These are phyloP conservation scores for Dendrobium nobile DNA, from an alignment of 106 monocot species.

Conservation along the genomic window DNA sequence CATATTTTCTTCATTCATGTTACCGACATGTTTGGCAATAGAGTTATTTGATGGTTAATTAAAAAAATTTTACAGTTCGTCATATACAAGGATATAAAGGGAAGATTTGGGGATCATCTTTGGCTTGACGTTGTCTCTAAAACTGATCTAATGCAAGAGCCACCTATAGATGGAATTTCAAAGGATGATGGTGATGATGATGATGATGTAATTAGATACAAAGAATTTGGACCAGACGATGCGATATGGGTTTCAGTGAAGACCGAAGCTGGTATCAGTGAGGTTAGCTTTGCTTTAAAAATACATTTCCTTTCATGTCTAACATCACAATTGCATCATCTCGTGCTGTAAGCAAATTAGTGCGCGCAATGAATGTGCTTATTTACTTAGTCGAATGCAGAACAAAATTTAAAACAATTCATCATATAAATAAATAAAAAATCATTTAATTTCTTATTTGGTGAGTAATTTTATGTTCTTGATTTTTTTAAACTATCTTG, in stretches of 20 bases:
- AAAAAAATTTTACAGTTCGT: constrained; percentile 42
- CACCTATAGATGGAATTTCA: background rate
- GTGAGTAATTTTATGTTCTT: too few relatives aligned
- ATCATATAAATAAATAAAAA: too few relatives aligned
- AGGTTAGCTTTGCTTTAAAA: constrained; percentile 37
- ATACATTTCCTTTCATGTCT: background rate
- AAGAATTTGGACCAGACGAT: constrained; percentile 59
- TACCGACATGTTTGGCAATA: background rate
- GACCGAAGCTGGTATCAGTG: constrained; percentile 45
- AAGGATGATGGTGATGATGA: background rate
- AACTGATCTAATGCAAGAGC: constrained; percentile 60
- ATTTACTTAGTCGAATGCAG: too few relatives aligned
- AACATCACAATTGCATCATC: background rate
- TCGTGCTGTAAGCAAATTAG: too few relatives aligned
- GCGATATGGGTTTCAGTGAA: constrained; percentile 68
- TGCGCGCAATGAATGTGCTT: too few relatives aligned
- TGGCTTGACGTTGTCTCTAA: constrained; percentile 96
- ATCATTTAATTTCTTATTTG: too few relatives aligned
- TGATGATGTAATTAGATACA: constrained; percentile 38
- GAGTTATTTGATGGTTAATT: background rate
- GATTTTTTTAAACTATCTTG: too few relatives aligned
- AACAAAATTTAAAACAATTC: too few relatives aligned
- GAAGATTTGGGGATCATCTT: constrained; percentile 57
- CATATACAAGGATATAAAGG: constrained; percentile 81
- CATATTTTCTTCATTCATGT: background rate